Evolutionary conservation across 768 basidiomycete genomes (phyloP), one percentile per base, ranked within the genome.

Genomic region (Phanerochaete sordida): DNA sequence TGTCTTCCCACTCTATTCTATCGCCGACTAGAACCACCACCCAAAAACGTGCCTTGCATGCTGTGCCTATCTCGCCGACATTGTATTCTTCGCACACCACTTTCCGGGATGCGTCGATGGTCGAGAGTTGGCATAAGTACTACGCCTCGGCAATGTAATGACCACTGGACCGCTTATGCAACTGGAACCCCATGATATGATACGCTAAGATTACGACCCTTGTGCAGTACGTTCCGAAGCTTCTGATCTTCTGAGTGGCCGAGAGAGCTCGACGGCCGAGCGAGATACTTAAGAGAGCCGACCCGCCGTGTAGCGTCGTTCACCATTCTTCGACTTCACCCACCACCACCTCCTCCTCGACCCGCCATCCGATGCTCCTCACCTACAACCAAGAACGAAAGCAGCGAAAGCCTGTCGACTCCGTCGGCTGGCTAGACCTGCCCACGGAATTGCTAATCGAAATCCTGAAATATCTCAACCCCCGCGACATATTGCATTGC

Each of bases 371-470:
- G 19, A 54, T 54, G 53, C 35, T 54, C 12, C 35, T 54, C 31
- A 54, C 35, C 7, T 54, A 54, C 53, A 28, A 16, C 37, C 24
- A 31, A 6, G 53, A 54, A 12, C 35, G 53, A 37, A 8, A n/a
- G 53, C 53, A 35, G 15, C 23, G 31, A 24, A 54, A 54, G 37
- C 5, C 37, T 33, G 53, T 12, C 50, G 35, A 43, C 53, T 1
- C 11, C 33, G 13, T 26, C 23, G 35, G 33, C 53, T 16, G 65
- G 3, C 49, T 67, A 1, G 57, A 53, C 19, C 53, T 68, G 11
- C 69, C 69, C 1, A 58, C 35, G 8, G 69, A 70, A 31, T 27
- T 68, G 2, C 19, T 64, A 0, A 33, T 68, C 23, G 54, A 61
- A 33, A 60, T 67, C 43, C 56, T 70, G 30, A 48, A 28, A 0